Evolutionary conservation across 805 yeast species (phyloP), one percentile per base, ranked within the genome.

Genomic region (Lipomyces spencermartinsiae): DNA sequence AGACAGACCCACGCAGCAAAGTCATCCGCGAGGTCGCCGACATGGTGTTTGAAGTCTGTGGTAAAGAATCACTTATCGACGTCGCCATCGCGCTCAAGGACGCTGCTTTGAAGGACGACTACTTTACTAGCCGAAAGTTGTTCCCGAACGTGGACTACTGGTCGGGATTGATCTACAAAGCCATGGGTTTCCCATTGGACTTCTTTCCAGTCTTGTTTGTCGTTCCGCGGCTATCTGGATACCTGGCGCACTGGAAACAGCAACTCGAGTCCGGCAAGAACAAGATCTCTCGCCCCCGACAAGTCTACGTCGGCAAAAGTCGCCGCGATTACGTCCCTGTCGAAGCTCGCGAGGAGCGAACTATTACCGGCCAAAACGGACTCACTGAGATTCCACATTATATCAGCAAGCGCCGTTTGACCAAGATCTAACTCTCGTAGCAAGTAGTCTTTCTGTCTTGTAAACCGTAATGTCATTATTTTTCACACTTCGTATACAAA

Each of bases 181-280:
- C 71, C 12, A 69, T 69, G 71, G 71, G 71, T 29, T 69, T 69
- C 63, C 71, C 71, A n/a, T 61, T 69, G 25, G 71, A 69, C 51
- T 69, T 69, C 61, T 69, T 67, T 56, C 71, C 71, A 12, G 71
- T 69, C 29, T 49, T 69, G 46, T 69, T 69, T 53, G 71, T 69
- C 35, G 71, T 69, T n/a, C 71, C 71, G 14, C 67, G 71, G 9
- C 67, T 69, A 9, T 71, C 71, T 8, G 71, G 71, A 14, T 69
- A 69, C 53, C 69, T 69, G 29, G 71, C 71, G 34, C 71, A 69
- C 62, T 69, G 71, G 71, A 69, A 69, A 35, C 71, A 69, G 58
- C 71, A 69, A 64, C 64, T 69, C 19, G 71, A 69, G 34, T 66
- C 70, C 6, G 65, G 65, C 37, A 69, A 69, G 58, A 69, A 69